Conservation (phyloP, 208 protist genomes). For the Leishmania guyanensis region DNA sequence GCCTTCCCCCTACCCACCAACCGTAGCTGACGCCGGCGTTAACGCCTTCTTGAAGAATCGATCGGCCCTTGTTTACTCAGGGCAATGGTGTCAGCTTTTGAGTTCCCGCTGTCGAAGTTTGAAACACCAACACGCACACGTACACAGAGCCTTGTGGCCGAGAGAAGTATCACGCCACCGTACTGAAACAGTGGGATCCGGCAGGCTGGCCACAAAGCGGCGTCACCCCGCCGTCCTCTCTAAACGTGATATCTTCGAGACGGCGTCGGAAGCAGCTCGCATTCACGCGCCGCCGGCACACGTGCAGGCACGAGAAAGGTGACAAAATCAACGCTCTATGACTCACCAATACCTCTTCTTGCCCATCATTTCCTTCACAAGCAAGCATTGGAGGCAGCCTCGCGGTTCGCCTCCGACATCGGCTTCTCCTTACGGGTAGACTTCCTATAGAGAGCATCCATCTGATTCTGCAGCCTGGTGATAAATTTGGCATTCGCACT, state of each 20-base stretch:
- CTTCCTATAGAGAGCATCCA: conserved; percentile 32
- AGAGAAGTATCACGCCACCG: neutral
- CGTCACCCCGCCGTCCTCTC: neutral
- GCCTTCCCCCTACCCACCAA: neutral
- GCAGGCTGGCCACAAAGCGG: neutral
- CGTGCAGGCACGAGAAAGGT: neutral
- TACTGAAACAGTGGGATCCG: neutral
- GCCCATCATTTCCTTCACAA: neutral
- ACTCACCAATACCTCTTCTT: neutral
- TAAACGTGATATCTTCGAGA: neutral
- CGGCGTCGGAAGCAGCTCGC: neutral
- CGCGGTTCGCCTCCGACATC: too few relatives aligned
- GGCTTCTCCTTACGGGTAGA: conserved; percentile 2
- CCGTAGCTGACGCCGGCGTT: neutral
- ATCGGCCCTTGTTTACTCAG: neutral
- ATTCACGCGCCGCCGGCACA: neutral
- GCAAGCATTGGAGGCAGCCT: neutral
- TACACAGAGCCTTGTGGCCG: neutral
- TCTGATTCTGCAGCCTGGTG: conserved; percentile 49
- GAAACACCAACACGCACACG: neutral
- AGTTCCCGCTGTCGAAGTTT: neutral
- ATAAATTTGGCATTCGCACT: conserved; percentile 49
- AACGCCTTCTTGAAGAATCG: neutral
- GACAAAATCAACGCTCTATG: neutral
- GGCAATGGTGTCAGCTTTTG: neutral